These are phyloP conservation scores for Pugionium cornutum DNA, from an alignment of 345 rosid species.

Conservation along the genomic window DNA sequence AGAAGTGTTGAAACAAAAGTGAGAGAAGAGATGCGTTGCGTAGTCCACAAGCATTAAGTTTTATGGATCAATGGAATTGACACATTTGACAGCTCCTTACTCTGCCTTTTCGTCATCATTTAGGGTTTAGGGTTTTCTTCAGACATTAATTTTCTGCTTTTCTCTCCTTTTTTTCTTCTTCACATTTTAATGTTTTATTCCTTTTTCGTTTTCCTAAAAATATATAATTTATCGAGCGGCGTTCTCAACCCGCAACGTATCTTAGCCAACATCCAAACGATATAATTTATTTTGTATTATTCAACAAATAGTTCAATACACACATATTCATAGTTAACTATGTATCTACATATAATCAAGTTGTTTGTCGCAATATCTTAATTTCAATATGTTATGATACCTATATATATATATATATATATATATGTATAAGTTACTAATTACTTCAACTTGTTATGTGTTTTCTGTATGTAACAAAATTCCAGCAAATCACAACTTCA, in stretches of 20 bases:
- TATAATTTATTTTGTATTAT: neutral
- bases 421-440: too few species aligned
- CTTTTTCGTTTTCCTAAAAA: conserved; percentile 32
- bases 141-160: conserved; percentile 5
- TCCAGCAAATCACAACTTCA: neutral
- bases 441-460: too few species aligned
- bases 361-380: neutral
- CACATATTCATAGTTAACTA: neutral
- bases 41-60: conserved; percentile 37
- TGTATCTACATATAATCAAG: neutral
- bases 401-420: neutral
- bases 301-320: neutral
- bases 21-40: conserved; percentile 37
- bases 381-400: neutral
- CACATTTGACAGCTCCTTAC: conserved; percentile 37
- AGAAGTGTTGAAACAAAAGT: conserved; percentile 24
- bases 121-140: conserved; percentile 38
- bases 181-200: conserved; percentile 4
- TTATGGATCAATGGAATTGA: conserved; percentile 39
- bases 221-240: conserved; percentile 13
- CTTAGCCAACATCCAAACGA: conserved; percentile 18
- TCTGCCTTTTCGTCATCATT: conserved; percentile 29
- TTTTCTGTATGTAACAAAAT: neutral
- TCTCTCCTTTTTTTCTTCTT: conserved; percentile 26
- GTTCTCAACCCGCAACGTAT: conserved; percentile 23